Conservation (phyloP, 1,139 yeast species). For the Saccharomycopsis hybrid region DNA sequence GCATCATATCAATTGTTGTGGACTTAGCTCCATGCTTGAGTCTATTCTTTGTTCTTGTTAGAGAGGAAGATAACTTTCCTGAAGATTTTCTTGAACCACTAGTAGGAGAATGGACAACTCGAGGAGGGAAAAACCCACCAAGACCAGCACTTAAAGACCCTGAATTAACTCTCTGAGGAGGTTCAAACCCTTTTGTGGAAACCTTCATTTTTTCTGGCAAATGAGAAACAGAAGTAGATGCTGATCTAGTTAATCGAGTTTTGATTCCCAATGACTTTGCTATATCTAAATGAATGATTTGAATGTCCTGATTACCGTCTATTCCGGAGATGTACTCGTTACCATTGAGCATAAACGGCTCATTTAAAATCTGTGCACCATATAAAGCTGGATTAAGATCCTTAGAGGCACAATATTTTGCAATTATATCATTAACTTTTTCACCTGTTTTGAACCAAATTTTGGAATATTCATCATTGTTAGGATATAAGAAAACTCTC, state of each 20-base stretch:
- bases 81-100: constrained; percentile 3
- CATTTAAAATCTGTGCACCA: constrained; percentile 11
- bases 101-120: constrained; percentile 5
- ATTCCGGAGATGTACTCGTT: constrained; percentile 1
- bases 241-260: neutral
- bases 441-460: constrained; percentile 2
- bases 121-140: constrained; percentile 11
- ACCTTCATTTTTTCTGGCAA: constrained; percentile 3
- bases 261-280: constrained; percentile 9
- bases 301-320: constrained; percentile 7
- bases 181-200: neutral
- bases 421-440: constrained; percentile 4
- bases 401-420: constrained; percentile 10
- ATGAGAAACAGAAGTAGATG: neutral
- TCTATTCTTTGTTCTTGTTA: constrained; percentile 11
- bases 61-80: constrained; percentile 13
- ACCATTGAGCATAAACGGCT: constrained; percentile 2
- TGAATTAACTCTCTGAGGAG: constrained; percentile 2
- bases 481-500: constrained; percentile 14
- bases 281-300: constrained; percentile 11
- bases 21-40: constrained; percentile 7
- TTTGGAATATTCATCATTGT: constrained; percentile 8
- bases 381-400: constrained; percentile 5
- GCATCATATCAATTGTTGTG: neutral
- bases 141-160: constrained; percentile 3